phyloP scores from a whole-genome alignment of 177 flowering plant genomes.

The Vitis hybrid region DNA sequence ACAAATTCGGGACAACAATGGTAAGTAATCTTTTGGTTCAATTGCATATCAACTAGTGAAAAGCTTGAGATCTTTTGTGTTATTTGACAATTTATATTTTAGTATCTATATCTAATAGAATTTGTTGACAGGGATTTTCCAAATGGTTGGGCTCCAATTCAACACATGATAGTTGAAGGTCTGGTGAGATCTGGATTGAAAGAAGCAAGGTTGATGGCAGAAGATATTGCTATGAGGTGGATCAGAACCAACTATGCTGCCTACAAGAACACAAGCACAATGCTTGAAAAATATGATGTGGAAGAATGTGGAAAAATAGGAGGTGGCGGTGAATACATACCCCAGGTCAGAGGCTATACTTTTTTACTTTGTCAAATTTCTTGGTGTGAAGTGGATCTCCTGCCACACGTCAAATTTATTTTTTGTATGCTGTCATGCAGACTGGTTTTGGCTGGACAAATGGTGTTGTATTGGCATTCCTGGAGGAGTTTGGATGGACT shows the following conservation, averaged over 20 bases:
- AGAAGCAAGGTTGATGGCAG: constrained; percentile 59
- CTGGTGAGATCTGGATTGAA: constrained; percentile 54
- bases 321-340: constrained; percentile 83
- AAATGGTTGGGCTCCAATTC: constrained; percentile 97
- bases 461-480: constrained; percentile 80
- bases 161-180: constrained; percentile 94
- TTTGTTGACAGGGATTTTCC: constrained; percentile 84
- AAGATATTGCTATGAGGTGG: constrained; percentile 83
- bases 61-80: no score
- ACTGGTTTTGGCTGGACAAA: constrained; percentile 99
- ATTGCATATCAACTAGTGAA: no score
- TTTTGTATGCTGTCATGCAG: constrained; percentile 38
- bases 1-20: constrained; percentile 86
- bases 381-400: no score
- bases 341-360: constrained; percentile 55
- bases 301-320: constrained; percentile 71
- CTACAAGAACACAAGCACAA: constrained; percentile 71
- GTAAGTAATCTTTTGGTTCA: constrained; percentile 29
- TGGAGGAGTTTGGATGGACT: constrained; percentile 97
- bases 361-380: no score
- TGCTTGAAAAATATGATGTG: constrained; percentile 93
- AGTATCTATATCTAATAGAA: neutral
- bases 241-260: constrained; percentile 76
- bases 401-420: neutral
- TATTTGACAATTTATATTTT: no score